phyloP scores from a whole-genome alignment of 345 rosid species.

The Ceriops decandra region DNA sequence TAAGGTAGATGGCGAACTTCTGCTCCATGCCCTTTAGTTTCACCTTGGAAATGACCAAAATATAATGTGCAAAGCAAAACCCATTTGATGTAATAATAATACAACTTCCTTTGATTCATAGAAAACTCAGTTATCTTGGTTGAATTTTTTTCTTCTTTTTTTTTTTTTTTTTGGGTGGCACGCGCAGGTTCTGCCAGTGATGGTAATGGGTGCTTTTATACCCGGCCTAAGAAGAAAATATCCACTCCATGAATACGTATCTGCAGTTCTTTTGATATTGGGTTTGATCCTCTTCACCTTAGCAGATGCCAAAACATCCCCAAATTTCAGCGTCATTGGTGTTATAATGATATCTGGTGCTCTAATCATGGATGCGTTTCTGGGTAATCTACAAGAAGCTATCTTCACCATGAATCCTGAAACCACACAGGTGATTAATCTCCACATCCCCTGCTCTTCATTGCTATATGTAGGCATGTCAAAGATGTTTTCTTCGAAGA shows the following conservation, averaged over 20 bases:
- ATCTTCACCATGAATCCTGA: slow-evolving; percentile 72
- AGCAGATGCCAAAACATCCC: slow-evolving; percentile 87
- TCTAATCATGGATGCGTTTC: slow-evolving; percentile 75
- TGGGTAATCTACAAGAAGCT: slow-evolving; percentile 86
- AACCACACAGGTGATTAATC: slow-evolving; percentile 67
- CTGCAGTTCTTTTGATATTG: slow-evolving; percentile 67
- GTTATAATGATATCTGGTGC: slow-evolving; percentile 84
- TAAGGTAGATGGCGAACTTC: slow-evolving; percentile 40
- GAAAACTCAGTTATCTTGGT: no score
- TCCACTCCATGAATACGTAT: slow-evolving; percentile 67
- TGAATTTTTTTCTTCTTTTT: background rate
- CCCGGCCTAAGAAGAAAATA: slow-evolving; percentile 85
- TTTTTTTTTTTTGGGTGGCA: background rate
- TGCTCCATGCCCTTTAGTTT: no score
- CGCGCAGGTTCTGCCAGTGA: slow-evolving; percentile 75
- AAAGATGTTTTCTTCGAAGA: no score
- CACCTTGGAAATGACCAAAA: no score
- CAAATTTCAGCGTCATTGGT: slow-evolving; percentile 72
- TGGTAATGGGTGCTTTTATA: slow-evolving; percentile 92
- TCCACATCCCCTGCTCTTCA: background rate
- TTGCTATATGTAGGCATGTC: no score
- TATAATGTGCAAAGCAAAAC: no score
- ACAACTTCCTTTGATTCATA: no score
- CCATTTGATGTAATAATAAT: no score
- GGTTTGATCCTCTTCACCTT: slow-evolving; percentile 88